These are phyloP conservation scores for Iris pallida DNA, from an alignment of 116 monocot species.

Conservation along the genomic window DNA sequence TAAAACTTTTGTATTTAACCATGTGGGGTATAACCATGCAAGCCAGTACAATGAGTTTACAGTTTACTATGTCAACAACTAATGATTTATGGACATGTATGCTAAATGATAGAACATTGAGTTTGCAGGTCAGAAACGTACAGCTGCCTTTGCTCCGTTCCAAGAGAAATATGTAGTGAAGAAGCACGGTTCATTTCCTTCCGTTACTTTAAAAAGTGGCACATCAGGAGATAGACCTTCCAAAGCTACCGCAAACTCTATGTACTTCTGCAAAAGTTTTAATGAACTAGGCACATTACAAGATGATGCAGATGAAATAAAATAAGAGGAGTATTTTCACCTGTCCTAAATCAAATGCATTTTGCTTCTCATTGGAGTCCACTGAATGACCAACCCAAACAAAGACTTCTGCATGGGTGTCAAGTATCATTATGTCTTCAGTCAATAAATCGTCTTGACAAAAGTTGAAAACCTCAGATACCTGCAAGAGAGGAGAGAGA, in stretches of 20 bases:
- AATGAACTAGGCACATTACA: background rate
- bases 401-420: slow-evolving; percentile 88
- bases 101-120: slow-evolving; percentile 2
- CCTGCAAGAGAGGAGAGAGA: slow-evolving; percentile 29
- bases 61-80: too few species aligned
- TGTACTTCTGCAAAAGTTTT: slow-evolving; percentile 62
- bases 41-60: too few species aligned
- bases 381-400: slow-evolving; percentile 93
- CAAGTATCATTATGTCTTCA: slow-evolving; percentile 85
- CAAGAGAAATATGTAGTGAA: slow-evolving; percentile 88
- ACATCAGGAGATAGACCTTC: slow-evolving; percentile 81
- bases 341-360: slow-evolving; percentile 83
- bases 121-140: slow-evolving; percentile 28
- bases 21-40: too few species aligned
- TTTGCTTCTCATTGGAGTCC: slow-evolving; percentile 72
- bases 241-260: slow-evolving; percentile 63
- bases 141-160: slow-evolving; percentile 73
- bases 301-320: slow-evolving; percentile 1
- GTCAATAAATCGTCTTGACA: slow-evolving; percentile 96
- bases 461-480: slow-evolving; percentile 81
- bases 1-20: too few species aligned
- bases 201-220: slow-evolving; percentile 86
- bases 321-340: slow-evolving; percentile 13
- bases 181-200: slow-evolving; percentile 96
- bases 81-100: too few species aligned